Evolutionary conservation across 441 rosid genomes (phyloP).

Genomic region (Geranium incanum): DNA sequence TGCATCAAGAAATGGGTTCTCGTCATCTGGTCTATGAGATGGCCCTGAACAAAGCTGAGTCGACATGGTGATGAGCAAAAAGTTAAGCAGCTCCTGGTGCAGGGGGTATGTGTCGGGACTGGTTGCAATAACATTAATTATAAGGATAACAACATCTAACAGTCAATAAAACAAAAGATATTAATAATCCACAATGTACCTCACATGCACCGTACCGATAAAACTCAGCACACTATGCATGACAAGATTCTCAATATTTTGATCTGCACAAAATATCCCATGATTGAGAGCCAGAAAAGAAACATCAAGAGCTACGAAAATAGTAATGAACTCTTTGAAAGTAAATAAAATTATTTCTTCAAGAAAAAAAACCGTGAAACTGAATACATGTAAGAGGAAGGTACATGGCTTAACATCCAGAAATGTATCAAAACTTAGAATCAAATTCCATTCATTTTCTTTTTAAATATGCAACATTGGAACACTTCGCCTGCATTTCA

Average conservation of each 20-base stretch:
- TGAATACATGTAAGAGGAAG: neutral
- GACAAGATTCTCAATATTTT: constrained; percentile 58
- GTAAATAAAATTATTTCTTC: neutral
- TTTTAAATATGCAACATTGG: neutral
- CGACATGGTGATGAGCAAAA: constrained; percentile 81
- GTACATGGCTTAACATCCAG: neutral
- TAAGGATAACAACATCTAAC: constrained; percentile 23
- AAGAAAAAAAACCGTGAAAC: neutral
- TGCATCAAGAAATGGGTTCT: constrained; percentile 79
- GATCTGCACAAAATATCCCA: constrained; percentile 48
- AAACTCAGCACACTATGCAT: constrained; percentile 71
- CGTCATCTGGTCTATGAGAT: constrained; percentile 63
- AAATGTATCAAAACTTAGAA: neutral
- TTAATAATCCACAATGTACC: constrained; percentile 37
- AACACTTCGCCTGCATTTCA: neutral
- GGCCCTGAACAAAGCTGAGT: constrained; percentile 86
- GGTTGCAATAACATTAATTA: constrained; percentile 34
- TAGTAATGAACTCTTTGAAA: neutral
- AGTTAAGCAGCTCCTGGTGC: constrained; percentile 90
- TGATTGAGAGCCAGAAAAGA: constrained; percentile 12
- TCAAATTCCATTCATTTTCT: constrained; percentile 5
- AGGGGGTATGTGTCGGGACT: constrained; percentile 63
- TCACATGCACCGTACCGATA: constrained; percentile 67
- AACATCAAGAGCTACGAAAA: neutral
- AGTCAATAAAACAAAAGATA: constrained; percentile 3